Percentiles rank a stretch among this genome's conserved stretches.
Conservation (phyloP, 177 flowering plant genomes). For the Telopea speciosissima region DNA sequence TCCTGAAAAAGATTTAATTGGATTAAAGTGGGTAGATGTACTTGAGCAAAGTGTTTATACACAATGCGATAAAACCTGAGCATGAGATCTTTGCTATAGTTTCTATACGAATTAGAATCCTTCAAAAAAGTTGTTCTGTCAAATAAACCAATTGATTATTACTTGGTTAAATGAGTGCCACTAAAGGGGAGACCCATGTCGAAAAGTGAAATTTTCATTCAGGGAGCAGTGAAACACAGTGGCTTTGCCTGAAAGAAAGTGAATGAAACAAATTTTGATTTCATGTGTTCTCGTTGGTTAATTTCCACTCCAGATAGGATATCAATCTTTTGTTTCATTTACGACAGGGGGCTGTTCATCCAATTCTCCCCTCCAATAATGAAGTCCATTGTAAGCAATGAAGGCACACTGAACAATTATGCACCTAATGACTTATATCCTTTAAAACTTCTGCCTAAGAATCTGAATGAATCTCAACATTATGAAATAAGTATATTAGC, state of each 20-base stretch:
- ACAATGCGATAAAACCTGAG: neutral
- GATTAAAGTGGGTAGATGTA: neutral
- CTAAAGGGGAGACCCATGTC: neutral
- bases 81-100: neutral
- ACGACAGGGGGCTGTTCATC: neutral
- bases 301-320: neutral
- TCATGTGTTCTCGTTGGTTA: neutral
- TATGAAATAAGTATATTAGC: neutral
- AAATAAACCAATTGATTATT: too few species aligned
- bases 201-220: neutral
- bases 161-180: neutral
- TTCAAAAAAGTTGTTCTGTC: neutral
- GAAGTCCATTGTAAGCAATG: neutral
- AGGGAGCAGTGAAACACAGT: neutral
- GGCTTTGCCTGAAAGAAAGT: neutral
- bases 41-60: neutral
- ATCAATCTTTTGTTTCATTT: neutral
- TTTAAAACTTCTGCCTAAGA: neutral
- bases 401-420: neutral
- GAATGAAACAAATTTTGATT: neutral
- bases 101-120: neutral
- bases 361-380: neutral
- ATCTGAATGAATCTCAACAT: neutral
- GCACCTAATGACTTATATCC: neutral
- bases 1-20: slow-evolving; percentile 36